Conservation (phyloP, 1,284 basidiomycete species). For the Pseudomicrostroma phylloplanum region DNA sequence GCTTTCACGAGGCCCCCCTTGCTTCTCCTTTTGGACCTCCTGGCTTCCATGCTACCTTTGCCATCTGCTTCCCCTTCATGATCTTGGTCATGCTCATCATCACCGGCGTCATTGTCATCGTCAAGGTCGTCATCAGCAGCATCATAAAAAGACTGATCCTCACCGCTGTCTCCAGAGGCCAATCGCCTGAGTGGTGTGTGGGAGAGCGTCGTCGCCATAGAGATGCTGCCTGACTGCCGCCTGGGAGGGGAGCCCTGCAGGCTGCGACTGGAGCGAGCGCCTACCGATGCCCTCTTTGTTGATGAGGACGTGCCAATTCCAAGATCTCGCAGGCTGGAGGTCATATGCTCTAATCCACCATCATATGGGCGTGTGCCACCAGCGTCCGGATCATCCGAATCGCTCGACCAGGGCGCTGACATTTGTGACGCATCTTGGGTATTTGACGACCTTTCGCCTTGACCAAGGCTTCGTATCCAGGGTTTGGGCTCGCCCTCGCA, state of each 20-base stretch:
- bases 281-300: not conserved
- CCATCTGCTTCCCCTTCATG: not conserved
- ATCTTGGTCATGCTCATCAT: not conserved
- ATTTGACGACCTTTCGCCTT: conserved; percentile 1
- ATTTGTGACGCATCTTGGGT: not conserved
- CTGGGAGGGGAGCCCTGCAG: not conserved
- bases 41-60: not conserved
- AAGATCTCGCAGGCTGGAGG: not conserved
- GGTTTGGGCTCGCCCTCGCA: not conserved
- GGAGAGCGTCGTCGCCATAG: not conserved
- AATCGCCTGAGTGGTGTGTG: not conserved
- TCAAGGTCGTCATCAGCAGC: not conserved
- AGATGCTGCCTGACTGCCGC: not conserved
- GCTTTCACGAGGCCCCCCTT: not conserved
- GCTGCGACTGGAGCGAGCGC: not conserved
- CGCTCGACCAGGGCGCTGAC: not conserved
- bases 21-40: not conserved
- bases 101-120: not conserved
- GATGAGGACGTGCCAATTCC: not conserved
- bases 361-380: not conserved
- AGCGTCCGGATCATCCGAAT: not conserved
- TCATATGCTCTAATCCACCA: not conserved
- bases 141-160: not conserved
- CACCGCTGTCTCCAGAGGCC: not conserved
- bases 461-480: not conserved